phyloP scores from a whole-genome alignment of 176 grass and related monocot species.

The sorghum (Sorghum bicolor) region DNA sequence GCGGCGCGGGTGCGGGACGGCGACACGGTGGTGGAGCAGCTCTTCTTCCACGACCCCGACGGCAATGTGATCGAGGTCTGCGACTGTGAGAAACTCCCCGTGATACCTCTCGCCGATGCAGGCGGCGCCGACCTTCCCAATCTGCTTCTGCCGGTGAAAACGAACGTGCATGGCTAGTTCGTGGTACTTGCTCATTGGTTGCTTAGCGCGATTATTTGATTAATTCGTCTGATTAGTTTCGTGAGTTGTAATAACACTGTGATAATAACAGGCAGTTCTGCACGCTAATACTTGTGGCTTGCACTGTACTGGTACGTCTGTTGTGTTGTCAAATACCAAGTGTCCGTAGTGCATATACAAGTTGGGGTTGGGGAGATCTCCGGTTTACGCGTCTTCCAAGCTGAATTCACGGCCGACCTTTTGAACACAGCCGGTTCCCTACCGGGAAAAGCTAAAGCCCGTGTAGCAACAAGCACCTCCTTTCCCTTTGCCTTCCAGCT shows the following conservation, averaged over 20 bases:
- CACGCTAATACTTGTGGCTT: not conserved
- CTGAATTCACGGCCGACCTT: not conserved
- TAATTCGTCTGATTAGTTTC: not conserved
- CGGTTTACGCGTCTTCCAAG: not conserved
- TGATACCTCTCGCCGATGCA: conserved; percentile 23
- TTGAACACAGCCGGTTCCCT: not conserved
- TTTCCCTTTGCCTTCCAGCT: conserved; percentile 14
- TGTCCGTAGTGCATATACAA: not conserved
- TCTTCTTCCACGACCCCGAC: conserved; percentile 90
- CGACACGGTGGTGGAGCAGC: conserved; percentile 53
- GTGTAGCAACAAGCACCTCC: not conserved
- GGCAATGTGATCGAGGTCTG: conserved; percentile 81
- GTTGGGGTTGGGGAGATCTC: not conserved
- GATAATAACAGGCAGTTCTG: not conserved
- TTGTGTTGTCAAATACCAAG: not conserved
- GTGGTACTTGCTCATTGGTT: not conserved
- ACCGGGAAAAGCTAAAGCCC: not conserved
- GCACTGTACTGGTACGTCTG: not conserved
- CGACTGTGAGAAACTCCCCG: conserved; percentile 65
- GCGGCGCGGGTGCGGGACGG: conserved; percentile 41
- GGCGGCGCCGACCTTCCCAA: not conserved
- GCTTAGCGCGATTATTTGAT: not conserved
- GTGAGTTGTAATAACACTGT: not conserved
- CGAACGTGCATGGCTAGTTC: not conserved
- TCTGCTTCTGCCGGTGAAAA: not conserved